A percentile compares a stretch with the other conserved stretches of the same genome.
Conservation (phyloP, 2,329 filamentous ascomycete species). For the Botrytis squamosa region DNA sequence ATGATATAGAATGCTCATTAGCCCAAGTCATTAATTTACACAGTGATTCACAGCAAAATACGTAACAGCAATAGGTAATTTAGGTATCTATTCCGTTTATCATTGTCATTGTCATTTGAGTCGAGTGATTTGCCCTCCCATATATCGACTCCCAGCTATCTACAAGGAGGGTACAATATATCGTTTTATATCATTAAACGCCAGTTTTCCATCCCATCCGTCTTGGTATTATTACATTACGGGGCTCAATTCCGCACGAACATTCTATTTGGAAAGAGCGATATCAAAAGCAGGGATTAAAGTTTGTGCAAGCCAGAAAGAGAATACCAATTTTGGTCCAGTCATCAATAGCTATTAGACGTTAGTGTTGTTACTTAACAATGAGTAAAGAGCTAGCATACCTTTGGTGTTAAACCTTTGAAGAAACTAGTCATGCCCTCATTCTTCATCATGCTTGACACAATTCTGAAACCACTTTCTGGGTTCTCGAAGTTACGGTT, state of each 20-base stretch:
- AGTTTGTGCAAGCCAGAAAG: constrained; percentile 98
- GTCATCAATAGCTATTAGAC: constrained; percentile 83
- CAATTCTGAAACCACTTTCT: constrained; percentile 87
- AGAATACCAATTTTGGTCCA: constrained; percentile 97
- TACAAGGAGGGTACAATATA: constrained; percentile 27
- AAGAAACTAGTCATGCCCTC: constrained; percentile 89
- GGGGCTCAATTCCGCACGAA: not conserved
- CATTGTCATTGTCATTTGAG: constrained; percentile 24
- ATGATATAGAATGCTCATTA: not conserved
- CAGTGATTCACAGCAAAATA: not conserved
- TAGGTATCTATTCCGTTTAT: not conserved
- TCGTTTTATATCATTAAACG: constrained; percentile 23
- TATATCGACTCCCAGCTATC: constrained; percentile 21
- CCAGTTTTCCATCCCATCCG: constrained; percentile 19
- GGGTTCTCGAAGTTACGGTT: constrained; percentile 99
- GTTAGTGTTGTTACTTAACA: constrained; percentile 20
- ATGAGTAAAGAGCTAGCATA: constrained; percentile 39
- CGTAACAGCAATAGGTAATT: not conserved
- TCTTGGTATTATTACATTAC: constrained; percentile 23
- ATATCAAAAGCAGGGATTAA: constrained; percentile 90
- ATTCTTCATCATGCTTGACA: constrained; percentile 88
- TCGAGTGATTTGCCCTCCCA: constrained; percentile 24
- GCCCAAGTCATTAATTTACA: not conserved
- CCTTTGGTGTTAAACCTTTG: constrained; percentile 94
- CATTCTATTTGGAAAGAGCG: constrained; percentile 36